phyloP scores from a whole-genome alignment of 2,329 filamentous ascomycete genomes.

The Metarhizium brunneum region DNA sequence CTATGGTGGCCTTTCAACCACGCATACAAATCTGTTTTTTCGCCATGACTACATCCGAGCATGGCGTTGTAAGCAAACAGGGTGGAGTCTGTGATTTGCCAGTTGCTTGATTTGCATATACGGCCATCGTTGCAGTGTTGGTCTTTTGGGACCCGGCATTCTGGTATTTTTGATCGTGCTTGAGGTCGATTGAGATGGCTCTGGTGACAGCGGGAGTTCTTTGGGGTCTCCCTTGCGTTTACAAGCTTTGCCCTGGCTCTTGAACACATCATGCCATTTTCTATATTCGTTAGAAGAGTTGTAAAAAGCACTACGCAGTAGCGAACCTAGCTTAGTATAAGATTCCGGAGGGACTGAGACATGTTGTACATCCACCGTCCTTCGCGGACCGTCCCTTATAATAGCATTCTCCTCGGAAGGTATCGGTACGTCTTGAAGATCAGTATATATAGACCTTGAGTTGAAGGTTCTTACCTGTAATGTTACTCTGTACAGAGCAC shows the following conservation, averaged over 20 bases:
- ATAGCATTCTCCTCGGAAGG: not conserved
- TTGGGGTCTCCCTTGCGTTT: not conserved
- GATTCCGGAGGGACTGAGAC: not conserved
- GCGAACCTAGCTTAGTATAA: slow-evolving; percentile 1
- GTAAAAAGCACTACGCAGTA: not conserved
- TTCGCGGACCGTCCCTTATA: slow-evolving; percentile 2
- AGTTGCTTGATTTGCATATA: slow-evolving; percentile 5
- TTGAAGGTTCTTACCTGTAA: not conserved
- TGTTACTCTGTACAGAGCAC: not conserved
- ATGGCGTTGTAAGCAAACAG: slow-evolving; percentile 24
- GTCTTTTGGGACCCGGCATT: not conserved
- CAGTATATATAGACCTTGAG: not conserved
- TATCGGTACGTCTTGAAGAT: not conserved
- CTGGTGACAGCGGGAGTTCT: not conserved
- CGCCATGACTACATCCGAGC: slow-evolving; percentile 17
- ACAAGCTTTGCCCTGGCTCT: not conserved
- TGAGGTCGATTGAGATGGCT: not conserved
- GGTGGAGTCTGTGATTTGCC: slow-evolving; percentile 15
- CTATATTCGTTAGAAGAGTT: not conserved
- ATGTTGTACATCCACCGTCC: not conserved
- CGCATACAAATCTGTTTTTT: slow-evolving; percentile 17
- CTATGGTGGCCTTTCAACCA: slow-evolving; percentile 13
- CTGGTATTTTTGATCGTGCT: not conserved
- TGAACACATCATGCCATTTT: not conserved
- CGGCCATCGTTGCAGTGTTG: slow-evolving; percentile 3